phyloP scores from a whole-genome alignment of 345 rosid species.

The Sisymbrium altissimum region DNA sequence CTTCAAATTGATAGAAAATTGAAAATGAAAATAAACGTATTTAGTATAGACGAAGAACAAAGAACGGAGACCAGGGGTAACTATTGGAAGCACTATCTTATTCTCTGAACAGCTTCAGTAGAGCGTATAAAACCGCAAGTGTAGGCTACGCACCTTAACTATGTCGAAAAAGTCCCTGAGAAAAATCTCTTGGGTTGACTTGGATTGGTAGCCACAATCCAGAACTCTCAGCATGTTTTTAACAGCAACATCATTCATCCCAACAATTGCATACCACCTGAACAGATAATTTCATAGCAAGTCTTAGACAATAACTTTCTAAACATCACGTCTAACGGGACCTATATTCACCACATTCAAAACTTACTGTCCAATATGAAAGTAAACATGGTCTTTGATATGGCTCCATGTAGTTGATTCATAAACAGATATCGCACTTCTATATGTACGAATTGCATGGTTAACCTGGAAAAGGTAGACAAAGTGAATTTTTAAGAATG shows the following conservation, averaged over 20 bases:
- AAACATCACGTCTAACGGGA: slow-evolving; percentile 6
- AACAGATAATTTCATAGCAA: slow-evolving; percentile 23
- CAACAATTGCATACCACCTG: slow-evolving; percentile 93
- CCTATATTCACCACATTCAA: slow-evolving; percentile 14
- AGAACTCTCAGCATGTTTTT: slow-evolving; percentile 75
- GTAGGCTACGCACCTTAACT: slow-evolving; percentile 58
- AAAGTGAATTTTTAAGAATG: slow-evolving; percentile 25
- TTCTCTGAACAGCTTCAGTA: slow-evolving; percentile 9
- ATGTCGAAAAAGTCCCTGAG: slow-evolving; percentile 76
- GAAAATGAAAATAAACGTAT: background rate
- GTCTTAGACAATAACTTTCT: background rate
- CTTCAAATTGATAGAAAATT: slow-evolving; percentile 41
- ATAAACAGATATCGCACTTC: slow-evolving; percentile 81
- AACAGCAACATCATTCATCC: slow-evolving; percentile 86
- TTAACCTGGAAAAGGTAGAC: slow-evolving; percentile 53
- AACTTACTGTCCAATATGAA: slow-evolving; percentile 94
- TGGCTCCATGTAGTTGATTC: slow-evolving; percentile 83
- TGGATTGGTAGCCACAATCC: slow-evolving; percentile 81
- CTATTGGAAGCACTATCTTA: background rate
- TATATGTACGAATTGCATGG: slow-evolving; percentile 92
- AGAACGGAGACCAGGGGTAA: slow-evolving; percentile 9
- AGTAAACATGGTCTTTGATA: slow-evolving; percentile 93
- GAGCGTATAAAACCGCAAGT: background rate
- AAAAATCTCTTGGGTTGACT: slow-evolving; percentile 85
- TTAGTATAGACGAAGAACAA: background rate